Evolutionary conservation across 306 rosid genomes (phyloP).

Genomic region (Cicer chorassanicum): DNA sequence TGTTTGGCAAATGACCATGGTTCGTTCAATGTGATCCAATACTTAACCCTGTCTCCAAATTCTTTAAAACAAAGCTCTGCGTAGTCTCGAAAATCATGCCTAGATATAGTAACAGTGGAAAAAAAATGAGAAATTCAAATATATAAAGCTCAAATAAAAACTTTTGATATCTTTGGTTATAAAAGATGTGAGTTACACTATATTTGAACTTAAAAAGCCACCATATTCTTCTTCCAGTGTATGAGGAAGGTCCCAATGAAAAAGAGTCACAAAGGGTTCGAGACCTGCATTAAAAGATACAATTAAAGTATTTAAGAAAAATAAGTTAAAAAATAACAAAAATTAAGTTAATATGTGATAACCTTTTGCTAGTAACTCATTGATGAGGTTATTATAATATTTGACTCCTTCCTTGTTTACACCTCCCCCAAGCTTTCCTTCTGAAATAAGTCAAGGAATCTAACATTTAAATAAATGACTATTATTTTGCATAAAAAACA

Average conservation of each 20-base stretch:
- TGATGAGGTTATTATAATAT: conserved; percentile 59
- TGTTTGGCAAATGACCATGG: background rate
- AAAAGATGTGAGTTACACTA: conserved; percentile 49
- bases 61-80: conserved; percentile 38
- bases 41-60: conserved; percentile 41
- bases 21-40: conserved; percentile 45
- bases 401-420: conserved; percentile 53
- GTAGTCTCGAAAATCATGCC: conserved; percentile 37
- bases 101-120: background rate
- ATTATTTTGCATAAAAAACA: background rate
- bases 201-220: conserved; percentile 50
- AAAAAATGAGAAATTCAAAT: background rate
- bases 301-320: background rate
- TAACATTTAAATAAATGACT: background rate
- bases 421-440: conserved; percentile 57
- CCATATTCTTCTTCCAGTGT: conserved; percentile 57
- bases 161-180: background rate
- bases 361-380: conserved; percentile 54
- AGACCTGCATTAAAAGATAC: conserved; percentile 36
- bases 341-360: background rate
- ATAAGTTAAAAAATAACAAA: background rate
- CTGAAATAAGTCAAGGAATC: conserved; percentile 27
- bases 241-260: conserved; percentile 65
- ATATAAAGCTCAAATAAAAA: background rate
- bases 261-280: conserved; percentile 54